phyloP scores from a whole-genome alignment of 495 filamentous ascomycete species.

The Aspergillus steynii region DNA sequence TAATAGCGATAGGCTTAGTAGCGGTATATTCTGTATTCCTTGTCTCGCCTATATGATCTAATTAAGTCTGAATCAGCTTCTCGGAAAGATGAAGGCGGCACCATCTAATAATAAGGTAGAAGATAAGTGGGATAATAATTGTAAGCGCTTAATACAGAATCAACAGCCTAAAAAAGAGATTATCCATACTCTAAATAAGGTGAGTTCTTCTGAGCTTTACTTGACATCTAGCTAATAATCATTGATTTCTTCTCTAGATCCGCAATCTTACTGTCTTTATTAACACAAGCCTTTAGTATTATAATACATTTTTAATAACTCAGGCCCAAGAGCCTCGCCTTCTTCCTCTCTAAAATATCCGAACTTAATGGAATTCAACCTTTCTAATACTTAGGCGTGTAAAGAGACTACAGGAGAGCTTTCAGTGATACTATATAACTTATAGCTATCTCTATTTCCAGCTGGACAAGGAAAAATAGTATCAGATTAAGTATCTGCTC shows the following conservation, averaged over 20 bases:
- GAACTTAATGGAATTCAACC: slow-evolving; percentile 1
- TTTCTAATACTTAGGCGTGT: background rate
- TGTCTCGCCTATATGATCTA: no score
- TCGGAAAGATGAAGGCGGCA: slow-evolving; percentile 7
- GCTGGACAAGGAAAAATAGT: background rate
- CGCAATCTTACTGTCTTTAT: background rate
- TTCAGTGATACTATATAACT: background rate
- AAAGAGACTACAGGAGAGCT: background rate
- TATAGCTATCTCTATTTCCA: background rate
- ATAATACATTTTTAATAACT: background rate
- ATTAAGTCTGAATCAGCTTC: no score
- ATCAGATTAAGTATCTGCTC: slow-evolving; percentile 4
- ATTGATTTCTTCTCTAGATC: no score
- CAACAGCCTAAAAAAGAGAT: background rate
- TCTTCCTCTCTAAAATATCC: slow-evolving; percentile 1
- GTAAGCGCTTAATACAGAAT: background rate
- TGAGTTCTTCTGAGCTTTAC: no score
- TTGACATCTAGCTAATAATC: no score
- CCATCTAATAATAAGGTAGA: background rate
- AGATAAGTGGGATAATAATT: background rate
- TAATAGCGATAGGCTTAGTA: no score
- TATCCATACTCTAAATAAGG: background rate
- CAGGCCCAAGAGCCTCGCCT: background rate
- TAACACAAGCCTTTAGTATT: background rate
- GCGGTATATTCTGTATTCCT: slow-evolving; percentile 12